A percentile compares a stretch with the other conserved stretches of the same genome.
Conservation (phyloP, 2,329 filamentous ascomycete species). For the Trichoderma cornu-damae region DNA sequence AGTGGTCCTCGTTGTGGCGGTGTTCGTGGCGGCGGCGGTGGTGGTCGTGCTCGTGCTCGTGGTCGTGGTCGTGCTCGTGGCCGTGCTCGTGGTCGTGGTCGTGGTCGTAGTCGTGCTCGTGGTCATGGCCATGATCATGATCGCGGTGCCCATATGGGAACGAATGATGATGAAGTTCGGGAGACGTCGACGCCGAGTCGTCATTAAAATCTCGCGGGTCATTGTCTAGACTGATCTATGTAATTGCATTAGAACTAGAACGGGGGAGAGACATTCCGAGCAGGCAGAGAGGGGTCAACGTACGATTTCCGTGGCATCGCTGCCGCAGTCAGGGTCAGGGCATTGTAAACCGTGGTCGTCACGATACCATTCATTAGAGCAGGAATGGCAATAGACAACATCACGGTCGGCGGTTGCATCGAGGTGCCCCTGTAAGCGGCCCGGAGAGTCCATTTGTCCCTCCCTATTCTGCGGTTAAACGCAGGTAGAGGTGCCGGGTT, state of each 20-base stretch:
- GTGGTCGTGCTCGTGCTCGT: neutral
- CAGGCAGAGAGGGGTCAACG: constrained; percentile 30
- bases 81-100: constrained; percentile 50
- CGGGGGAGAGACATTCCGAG: neutral
- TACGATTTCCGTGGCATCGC: constrained; percentile 84
- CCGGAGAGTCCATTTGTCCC: constrained; percentile 37
- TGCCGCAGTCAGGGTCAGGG: constrained; percentile 68
- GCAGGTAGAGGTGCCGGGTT: constrained; percentile 53
- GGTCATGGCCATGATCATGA: neutral
- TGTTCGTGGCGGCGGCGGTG: neutral
- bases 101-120: constrained; percentile 26
- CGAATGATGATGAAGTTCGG: constrained; percentile 26
- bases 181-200: constrained; percentile 29
- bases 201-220: constrained; percentile 52
- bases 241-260: constrained; percentile 20
- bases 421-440: constrained; percentile 36
- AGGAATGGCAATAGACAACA: constrained; percentile 81
- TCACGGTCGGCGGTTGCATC: constrained; percentile 54
- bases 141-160: constrained; percentile 15
- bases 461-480: constrained; percentile 46
- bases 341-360: constrained; percentile 65
- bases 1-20: constrained; percentile 28
- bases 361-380: constrained; percentile 73
- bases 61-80: constrained; percentile 39
- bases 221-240: constrained; percentile 49